phyloP scores from a whole-genome alignment of 192 early-diverging fungal species.

The Coemansia sp. region DNA sequence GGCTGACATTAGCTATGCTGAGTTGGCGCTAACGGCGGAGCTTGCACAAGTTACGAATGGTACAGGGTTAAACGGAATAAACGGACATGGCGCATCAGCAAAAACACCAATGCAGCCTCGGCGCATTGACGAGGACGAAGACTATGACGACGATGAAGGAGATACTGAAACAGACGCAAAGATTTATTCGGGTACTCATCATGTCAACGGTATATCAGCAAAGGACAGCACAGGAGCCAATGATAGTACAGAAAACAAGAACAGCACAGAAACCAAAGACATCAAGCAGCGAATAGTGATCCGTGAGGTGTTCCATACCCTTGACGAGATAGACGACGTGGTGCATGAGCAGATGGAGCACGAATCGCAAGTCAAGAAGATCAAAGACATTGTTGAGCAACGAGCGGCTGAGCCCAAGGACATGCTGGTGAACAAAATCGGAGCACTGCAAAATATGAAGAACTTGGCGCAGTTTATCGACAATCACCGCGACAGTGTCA shows the following conservation, averaged over 20 bases:
- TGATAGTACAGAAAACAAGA: background rate
- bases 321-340: conserved; percentile 45
- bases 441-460: conserved; percentile 55
- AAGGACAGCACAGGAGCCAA: background rate
- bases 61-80: background rate
- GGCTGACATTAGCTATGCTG: conserved; percentile 10
- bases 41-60: background rate
- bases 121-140: conserved; percentile 46
- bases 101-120: conserved; percentile 18
- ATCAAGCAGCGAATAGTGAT: conserved; percentile 1
- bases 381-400: conserved; percentile 24
- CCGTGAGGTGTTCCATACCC: conserved; percentile 37
- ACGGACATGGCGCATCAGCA: background rate
- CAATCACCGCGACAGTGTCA: conserved; percentile 63
- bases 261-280: background rate
- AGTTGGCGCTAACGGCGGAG: conserved; percentile 3
- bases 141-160: conserved; percentile 50
- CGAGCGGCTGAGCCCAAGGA: conserved; percentile 45
- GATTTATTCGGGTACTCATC: background rate
- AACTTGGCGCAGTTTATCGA: conserved; percentile 77
- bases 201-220: background rate
- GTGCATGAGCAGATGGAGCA: conserved; percentile 36
- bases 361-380: conserved; percentile 25
- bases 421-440: conserved; percentile 48
- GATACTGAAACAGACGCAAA: background rate